A percentile compares a stretch with the other conserved stretches of the same genome.
Evolutionary conservation across 176 grass and related monocot species (phyloP).

Genomic region (Areca catechu): DNA sequence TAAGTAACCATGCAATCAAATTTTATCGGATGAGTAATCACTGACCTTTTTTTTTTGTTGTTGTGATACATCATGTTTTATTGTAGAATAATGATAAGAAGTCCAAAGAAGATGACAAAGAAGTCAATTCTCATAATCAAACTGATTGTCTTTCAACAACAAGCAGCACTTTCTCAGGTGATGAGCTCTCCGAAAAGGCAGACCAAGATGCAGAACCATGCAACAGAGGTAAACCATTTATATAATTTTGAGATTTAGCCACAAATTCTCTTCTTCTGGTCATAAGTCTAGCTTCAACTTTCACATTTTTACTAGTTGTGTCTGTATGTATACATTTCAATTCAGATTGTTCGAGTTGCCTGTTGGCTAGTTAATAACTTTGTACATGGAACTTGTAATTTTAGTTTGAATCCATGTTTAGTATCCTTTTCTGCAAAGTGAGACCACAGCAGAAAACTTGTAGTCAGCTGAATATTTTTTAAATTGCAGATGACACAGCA

Average conservation of each 20-base stretch:
- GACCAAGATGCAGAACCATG: constrained; percentile 29
- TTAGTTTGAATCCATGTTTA: too few relatives aligned
- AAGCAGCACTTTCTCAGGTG: constrained; percentile 22
- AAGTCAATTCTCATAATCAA: constrained; percentile 15
- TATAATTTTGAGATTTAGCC: too few relatives aligned
- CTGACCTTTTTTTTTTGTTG: background rate
- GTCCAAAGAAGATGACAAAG: constrained; percentile 23
- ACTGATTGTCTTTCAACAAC: constrained; percentile 29
- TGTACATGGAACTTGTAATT: too few relatives aligned
- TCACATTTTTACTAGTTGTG: too few relatives aligned
- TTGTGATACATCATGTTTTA: background rate
- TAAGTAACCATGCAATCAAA: too few relatives aligned
- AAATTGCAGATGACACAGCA: constrained; percentile 18
- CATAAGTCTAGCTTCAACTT: too few relatives aligned
- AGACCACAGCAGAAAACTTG: background rate
- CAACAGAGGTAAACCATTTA: constrained; percentile 25
- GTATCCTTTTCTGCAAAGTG: too few relatives aligned
- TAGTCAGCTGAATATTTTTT: constrained; percentile 4
- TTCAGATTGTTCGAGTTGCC: too few relatives aligned
- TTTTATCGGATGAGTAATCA: too few relatives aligned
- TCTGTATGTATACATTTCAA: too few relatives aligned
- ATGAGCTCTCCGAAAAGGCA: constrained; percentile 22
- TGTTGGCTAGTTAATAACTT: too few relatives aligned
- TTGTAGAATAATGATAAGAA: constrained; percentile 32
- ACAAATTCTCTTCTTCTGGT: too few relatives aligned